A percentile compares a stretch with the other conserved stretches of the same genome.
Evolutionary conservation across 169 alveolate genomes (phyloP).

Genomic region (Plasmodium gallinaceum): DNA sequence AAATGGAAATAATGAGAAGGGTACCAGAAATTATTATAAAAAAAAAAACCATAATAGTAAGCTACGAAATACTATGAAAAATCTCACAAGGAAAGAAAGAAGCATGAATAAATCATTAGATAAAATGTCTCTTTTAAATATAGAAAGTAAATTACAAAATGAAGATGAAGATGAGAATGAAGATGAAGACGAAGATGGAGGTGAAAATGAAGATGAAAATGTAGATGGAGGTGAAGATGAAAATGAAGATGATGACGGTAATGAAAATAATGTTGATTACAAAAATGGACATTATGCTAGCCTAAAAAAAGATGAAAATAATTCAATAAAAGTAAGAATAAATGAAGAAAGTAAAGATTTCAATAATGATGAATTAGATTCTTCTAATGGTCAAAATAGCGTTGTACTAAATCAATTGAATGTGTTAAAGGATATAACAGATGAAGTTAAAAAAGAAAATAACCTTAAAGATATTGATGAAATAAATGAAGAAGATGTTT

Average conservation of each 20-base stretch:
- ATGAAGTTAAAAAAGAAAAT: conserved; percentile 35
- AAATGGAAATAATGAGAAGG: conserved; percentile 1
- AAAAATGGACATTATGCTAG: not conserved
- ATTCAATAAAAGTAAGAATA: not conserved
- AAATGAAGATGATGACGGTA: not conserved
- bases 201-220: not conserved
- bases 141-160: not conserved
- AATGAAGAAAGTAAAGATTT: conserved; percentile 1
- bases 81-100: not conserved
- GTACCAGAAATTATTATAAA: not conserved
- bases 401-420: conserved; percentile 23
- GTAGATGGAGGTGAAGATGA: not conserved
- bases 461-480: not conserved
- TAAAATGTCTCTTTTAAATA: too few species aligned
- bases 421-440: conserved; percentile 54
- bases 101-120: conserved; percentile 9
- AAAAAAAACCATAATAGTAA: not conserved
- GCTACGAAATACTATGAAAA: not conserved
- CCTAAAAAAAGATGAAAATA: not conserved
- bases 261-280: not conserved
- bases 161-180: conserved; percentile 1
- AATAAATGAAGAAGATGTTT: conserved; percentile 31
- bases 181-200: not conserved
- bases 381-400: not conserved
- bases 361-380: not conserved